Percentiles rank a stretch among this genome's conserved stretches.
Conservation (phyloP, 805 yeast species). For the Yarrowia sp. region DNA sequence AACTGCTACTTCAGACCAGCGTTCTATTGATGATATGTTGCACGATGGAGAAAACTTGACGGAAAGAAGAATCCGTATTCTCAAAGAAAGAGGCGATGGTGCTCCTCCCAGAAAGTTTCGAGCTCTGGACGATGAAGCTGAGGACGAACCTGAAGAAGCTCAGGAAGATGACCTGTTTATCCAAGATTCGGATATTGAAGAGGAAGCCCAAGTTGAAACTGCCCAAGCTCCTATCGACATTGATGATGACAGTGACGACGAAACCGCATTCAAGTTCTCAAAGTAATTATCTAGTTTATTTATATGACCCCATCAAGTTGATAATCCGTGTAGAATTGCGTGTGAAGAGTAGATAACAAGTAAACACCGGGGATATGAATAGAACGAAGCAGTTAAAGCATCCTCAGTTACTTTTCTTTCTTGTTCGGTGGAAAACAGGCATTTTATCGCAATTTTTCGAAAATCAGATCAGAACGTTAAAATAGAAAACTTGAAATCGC, state of each 20-base stretch:
- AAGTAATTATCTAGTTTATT: not conserved
- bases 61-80: slow-evolving; percentile 3
- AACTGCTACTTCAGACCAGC: not conserved
- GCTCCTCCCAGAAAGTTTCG: not conserved
- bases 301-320: not conserved
- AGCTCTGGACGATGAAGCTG: not conserved
- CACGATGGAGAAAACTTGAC: not conserved
- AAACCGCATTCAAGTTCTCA: slow-evolving; percentile 11
- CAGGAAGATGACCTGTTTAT: not conserved
- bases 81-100: not conserved
- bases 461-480: too few relatives aligned
- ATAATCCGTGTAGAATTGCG: too few relatives aligned
- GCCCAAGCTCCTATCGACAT: not conserved
- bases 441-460: too few relatives aligned
- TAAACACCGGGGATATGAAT: too few relatives aligned
- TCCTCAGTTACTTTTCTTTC: too few relatives aligned
- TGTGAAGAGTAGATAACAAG: too few relatives aligned
- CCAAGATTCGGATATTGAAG: not conserved
- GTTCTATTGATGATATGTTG: not conserved
- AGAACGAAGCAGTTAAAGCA: too few relatives aligned
- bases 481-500: too few relatives aligned
- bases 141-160: not conserved
- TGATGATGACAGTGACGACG: slow-evolving; percentile 21
- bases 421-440: too few relatives aligned
- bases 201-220: not conserved